Percentiles rank a stretch among this genome's conserved stretches.
These are phyloP conservation scores for Dioscorea dumetorum DNA, from an alignment of 106 monocot species.

Conservation along the genomic window DNA sequence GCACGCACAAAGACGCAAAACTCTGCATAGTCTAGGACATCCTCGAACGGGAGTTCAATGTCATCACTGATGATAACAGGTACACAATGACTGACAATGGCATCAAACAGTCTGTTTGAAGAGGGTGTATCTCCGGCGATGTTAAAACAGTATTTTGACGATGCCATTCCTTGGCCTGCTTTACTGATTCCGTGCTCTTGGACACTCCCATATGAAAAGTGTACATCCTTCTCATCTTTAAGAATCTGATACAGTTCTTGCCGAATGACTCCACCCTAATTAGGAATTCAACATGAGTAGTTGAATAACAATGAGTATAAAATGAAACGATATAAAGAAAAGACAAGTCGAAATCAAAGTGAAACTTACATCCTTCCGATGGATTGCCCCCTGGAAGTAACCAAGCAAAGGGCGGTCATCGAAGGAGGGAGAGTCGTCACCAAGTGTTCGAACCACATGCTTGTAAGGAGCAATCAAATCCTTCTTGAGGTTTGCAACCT, in stretches of 20 bases:
- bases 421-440: slow-evolving; percentile 39
- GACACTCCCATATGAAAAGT: slow-evolving; percentile 58
- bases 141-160: slow-evolving; percentile 75
- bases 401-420: slow-evolving; percentile 31
- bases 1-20: slow-evolving; percentile 72
- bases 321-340: not conserved
- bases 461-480: slow-evolving; percentile 62
- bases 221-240: slow-evolving; percentile 58
- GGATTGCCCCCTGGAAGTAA: slow-evolving; percentile 29
- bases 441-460: slow-evolving; percentile 38
- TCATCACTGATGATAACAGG: slow-evolving; percentile 81
- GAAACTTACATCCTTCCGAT: slow-evolving; percentile 67
- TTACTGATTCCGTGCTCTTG: slow-evolving; percentile 33
- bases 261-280: slow-evolving; percentile 65
- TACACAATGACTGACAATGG: slow-evolving; percentile 73
- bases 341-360: not conserved
- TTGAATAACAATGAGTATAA: not conserved
- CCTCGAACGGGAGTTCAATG: slow-evolving; percentile 83
- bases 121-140: slow-evolving; percentile 94
- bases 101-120: slow-evolving; percentile 81
- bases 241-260: slow-evolving; percentile 58
- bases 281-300: no score
- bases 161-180: slow-evolving; percentile 54
- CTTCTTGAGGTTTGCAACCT: slow-evolving; percentile 67
- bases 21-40: slow-evolving; percentile 68